phyloP scores from a whole-genome alignment of 2,329 filamentous ascomycete species.

The Cadophora luteo-olivacea region DNA sequence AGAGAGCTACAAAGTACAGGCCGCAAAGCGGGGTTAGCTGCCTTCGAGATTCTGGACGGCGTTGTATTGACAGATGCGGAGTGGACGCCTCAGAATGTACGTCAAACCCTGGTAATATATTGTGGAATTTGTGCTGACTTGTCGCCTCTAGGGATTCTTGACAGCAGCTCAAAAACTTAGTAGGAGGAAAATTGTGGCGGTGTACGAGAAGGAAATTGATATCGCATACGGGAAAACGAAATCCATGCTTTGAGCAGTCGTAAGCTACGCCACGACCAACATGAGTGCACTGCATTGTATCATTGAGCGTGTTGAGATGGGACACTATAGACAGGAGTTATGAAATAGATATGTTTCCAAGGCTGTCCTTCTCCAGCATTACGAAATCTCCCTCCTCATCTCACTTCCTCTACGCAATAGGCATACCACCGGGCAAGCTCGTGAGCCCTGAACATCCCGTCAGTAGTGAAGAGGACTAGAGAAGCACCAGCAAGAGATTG shows the following conservation, averaged over 20 bases:
- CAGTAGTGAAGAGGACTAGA: too few relatives aligned
- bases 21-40: constrained; percentile 70
- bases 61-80: constrained; percentile 82
- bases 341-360: constrained; percentile 1
- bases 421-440: constrained; percentile 19
- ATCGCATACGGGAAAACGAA: constrained; percentile 20
- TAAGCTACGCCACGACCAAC: neutral
- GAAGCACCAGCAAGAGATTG: neutral
- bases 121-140: constrained; percentile 11
- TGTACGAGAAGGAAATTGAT: constrained; percentile 28
- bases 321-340: constrained; percentile 7
- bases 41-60: constrained; percentile 75
- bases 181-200: constrained; percentile 26
- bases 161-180: constrained; percentile 34
- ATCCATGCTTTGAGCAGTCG: neutral
- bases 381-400: neutral
- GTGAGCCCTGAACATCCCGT: constrained; percentile 19
- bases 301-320: neutral
- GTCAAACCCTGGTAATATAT: constrained; percentile 45
- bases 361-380: neutral
- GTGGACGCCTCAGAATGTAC: constrained; percentile 83
- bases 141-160: constrained; percentile 23
- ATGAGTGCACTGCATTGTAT: too few relatives aligned
- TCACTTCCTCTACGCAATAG: neutral
- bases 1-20: constrained; percentile 71